Conservation (phyloP, 2,329 filamentous ascomycete genomes). For the Bipolaris bicolor region DNA sequence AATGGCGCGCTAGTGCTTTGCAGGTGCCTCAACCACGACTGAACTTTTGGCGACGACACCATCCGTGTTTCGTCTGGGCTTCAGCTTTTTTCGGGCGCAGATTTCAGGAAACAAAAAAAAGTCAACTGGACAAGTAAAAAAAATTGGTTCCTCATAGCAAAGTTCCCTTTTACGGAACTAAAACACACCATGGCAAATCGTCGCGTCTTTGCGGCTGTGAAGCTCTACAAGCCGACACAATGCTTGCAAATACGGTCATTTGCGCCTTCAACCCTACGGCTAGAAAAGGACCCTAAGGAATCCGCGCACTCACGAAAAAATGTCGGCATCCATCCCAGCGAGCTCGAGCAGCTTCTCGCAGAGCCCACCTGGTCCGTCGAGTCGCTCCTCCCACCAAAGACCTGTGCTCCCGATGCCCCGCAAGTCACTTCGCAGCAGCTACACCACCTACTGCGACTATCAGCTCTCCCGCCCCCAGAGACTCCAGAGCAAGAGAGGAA, state of each 20-base stretch:
- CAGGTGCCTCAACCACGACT: constrained; percentile 14
- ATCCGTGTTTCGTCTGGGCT: background rate
- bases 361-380: constrained; percentile 83
- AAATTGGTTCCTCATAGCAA: background rate
- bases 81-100: background rate
- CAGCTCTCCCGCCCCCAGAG: constrained; percentile 78
- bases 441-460: constrained; percentile 84
- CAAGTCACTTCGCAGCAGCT: constrained; percentile 71
- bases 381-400: constrained; percentile 67
- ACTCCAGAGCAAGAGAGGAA: constrained; percentile 66
- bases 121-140: too few relatives aligned
- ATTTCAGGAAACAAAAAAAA: background rate
- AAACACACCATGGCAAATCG: constrained; percentile 24
- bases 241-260: constrained; percentile 15
- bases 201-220: constrained; percentile 13
- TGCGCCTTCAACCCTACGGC: constrained; percentile 5
- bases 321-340: constrained; percentile 28
- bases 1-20: constrained; percentile 21
- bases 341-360: constrained; percentile 59
- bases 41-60: constrained; percentile 1
- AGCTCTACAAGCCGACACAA: constrained; percentile 3
- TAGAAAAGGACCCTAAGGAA: background rate
- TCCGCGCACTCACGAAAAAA: constrained; percentile 3
- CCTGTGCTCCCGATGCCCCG: constrained; percentile 36
- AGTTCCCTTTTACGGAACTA: background rate